phyloP scores from a whole-genome alignment of 805 yeast genomes.

The Kazachstania viticola region DNA sequence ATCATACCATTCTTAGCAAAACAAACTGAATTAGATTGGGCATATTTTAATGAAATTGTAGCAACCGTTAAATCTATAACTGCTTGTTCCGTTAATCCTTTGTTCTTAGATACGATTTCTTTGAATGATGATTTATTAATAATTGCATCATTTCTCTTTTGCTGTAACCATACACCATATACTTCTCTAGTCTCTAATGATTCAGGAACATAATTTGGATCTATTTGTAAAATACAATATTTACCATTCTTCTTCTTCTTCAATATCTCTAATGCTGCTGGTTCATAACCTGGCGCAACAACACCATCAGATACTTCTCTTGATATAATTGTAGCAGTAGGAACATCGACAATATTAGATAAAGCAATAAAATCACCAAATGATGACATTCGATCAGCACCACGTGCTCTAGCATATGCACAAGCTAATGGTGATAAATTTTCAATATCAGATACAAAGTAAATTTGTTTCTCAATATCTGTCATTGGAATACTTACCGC shows the following conservation, averaged over 20 bases:
- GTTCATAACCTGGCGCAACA: slow-evolving; percentile 92
- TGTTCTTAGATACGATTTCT: slow-evolving; percentile 83
- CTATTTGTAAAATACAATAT: slow-evolving; percentile 92
- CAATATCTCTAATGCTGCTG: slow-evolving; percentile 82
- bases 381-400: slow-evolving; percentile 99
- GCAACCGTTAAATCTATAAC: slow-evolving; percentile 91
- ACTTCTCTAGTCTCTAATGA: slow-evolving; percentile 83
- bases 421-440: slow-evolving; percentile 93
- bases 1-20: slow-evolving; percentile 99
- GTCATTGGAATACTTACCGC: slow-evolving; percentile 92
- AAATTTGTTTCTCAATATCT: slow-evolving; percentile 86
- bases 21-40: slow-evolving; percentile 97
- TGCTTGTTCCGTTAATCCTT: slow-evolving; percentile 83
- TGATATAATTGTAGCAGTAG: slow-evolving; percentile 94
- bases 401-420: slow-evolving; percentile 98
- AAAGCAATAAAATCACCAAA: slow-evolving; percentile 98
- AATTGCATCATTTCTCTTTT: slow-evolving; percentile 95
- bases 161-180: slow-evolving; percentile 89
- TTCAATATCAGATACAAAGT: slow-evolving; percentile 90
- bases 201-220: slow-evolving; percentile 85
- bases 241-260: slow-evolving; percentile 93
- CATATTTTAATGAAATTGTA: slow-evolving; percentile 91
- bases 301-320: slow-evolving; percentile 98
- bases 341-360: slow-evolving; percentile 89
- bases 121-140: slow-evolving; percentile 82